Evolutionary conservation across 129 eudicot species (phyloP).

Genomic region (Pulicaria dysenterica): DNA sequence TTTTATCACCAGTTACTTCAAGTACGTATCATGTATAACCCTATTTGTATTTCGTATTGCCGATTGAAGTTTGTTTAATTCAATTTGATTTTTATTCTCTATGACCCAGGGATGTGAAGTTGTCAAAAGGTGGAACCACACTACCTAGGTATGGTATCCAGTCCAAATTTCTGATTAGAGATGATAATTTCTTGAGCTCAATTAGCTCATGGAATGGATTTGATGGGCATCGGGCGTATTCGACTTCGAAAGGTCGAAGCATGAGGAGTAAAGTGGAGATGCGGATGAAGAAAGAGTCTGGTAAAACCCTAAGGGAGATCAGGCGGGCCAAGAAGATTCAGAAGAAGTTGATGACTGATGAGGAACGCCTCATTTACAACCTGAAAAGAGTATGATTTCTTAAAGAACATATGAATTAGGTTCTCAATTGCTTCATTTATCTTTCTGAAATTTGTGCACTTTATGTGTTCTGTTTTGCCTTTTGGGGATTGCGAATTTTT

Average conservation of each 20-base stretch:
- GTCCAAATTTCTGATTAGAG: conserved; percentile 21
- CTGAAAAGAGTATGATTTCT: conserved; percentile 70
- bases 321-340: conserved; percentile 73
- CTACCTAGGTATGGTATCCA: conserved; percentile 21
- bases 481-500: not conserved
- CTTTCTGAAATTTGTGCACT: not conserved
- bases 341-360: conserved; percentile 92
- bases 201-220: conserved; percentile 32
- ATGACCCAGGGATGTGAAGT: conserved; percentile 47
- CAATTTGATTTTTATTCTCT: not conserved
- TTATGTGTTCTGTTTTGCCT: not conserved
- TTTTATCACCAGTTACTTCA: conserved; percentile 39
- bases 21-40: not conserved
- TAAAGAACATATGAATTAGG: not conserved
- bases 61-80: not conserved
- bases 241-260: conserved; percentile 65
- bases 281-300: conserved; percentile 87
- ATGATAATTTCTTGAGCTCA: conserved; percentile 24
- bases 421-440: not conserved
- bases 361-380: conserved; percentile 81
- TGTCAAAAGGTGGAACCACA: conserved; percentile 25
- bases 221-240: conserved; percentile 51
- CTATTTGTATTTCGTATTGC: not conserved
- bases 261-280: conserved; percentile 97
- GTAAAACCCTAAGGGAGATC: conserved; percentile 82